phyloP scores from a whole-genome alignment of 768 basidiomycete species.

The Suillus fuscotomentosus region DNA sequence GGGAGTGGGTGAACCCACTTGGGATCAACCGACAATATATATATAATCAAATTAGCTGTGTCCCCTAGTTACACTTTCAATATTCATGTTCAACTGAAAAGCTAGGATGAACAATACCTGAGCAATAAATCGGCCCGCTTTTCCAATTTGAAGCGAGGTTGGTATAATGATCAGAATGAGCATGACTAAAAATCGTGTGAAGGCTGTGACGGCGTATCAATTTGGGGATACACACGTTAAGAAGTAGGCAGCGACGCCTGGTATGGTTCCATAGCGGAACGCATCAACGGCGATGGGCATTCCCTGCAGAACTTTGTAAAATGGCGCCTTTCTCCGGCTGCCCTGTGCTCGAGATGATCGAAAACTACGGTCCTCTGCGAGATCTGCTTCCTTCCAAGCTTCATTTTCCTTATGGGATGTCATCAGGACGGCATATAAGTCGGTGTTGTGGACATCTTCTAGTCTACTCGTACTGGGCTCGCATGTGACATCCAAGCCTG shows the following conservation, averaged over 20 bases:
- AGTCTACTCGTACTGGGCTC: not conserved
- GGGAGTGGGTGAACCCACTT: constrained; percentile 90
- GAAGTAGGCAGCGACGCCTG: constrained; percentile 87
- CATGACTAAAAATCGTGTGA: constrained; percentile 58
- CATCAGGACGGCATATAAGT: constrained; percentile 86
- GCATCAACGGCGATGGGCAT: constrained; percentile 99
- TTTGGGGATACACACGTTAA: constrained; percentile 56
- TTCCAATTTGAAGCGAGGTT: constrained; percentile 88
- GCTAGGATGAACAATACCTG: constrained; percentile 35
- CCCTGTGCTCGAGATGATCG: constrained; percentile 46
- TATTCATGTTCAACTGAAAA: not conserved
- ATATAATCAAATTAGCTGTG: constrained; percentile 88
- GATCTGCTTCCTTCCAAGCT: constrained; percentile 80
- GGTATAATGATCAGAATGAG: constrained; percentile 97
- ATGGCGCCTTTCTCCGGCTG: constrained; percentile 76
- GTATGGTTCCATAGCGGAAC: constrained; percentile 91
- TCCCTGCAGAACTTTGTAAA: constrained; percentile 93
- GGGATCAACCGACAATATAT: constrained; percentile 86
- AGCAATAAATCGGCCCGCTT: constrained; percentile 94
- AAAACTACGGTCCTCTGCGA: constrained; percentile 46
- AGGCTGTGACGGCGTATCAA: constrained; percentile 8
- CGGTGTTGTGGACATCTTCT: constrained; percentile 3
- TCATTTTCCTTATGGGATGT: constrained; percentile 77
- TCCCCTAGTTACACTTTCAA: constrained; percentile 41
- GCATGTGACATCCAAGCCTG: constrained; percentile 1